Conservation (phyloP, 805 yeast genomes). For the Candida nitratophila region DNA sequence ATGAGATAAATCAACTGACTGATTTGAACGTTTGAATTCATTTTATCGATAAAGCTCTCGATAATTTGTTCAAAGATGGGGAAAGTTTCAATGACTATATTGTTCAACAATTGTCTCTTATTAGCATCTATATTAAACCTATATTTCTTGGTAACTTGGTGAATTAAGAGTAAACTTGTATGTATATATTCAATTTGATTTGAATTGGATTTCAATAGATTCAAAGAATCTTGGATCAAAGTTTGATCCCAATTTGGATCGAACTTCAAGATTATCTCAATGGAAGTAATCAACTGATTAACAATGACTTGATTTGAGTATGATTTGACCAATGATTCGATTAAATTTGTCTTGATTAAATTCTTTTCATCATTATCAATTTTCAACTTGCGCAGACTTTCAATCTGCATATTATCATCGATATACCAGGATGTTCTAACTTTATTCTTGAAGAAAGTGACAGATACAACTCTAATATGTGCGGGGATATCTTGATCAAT, state of each 20-base stretch:
- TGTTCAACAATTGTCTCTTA: constrained; percentile 42
- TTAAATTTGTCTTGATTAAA: constrained; percentile 52
- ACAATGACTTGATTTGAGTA: constrained; percentile 35
- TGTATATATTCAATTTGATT: constrained; percentile 38
- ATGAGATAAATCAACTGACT: constrained; percentile 68
- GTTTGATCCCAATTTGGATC: constrained; percentile 46
- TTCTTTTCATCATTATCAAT: constrained; percentile 50
- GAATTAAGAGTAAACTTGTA: constrained; percentile 64
- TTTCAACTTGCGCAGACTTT: constrained; percentile 14
- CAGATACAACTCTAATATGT: constrained; percentile 62
- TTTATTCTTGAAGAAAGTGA: constrained; percentile 76
- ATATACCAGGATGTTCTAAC: constrained; percentile 57
- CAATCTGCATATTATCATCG: constrained; percentile 15
- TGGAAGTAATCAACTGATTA: constrained; percentile 51
- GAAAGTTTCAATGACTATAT: constrained; percentile 48
- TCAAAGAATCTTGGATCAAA: constrained; percentile 38
- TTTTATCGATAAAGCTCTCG: constrained; percentile 30
- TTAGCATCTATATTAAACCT: constrained; percentile 59
- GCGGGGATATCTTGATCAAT: constrained; percentile 32
- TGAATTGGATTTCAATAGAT: constrained; percentile 33
- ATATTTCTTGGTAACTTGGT: constrained; percentile 62
- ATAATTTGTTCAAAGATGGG: constrained; percentile 61
- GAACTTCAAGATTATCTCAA: constrained; percentile 44
- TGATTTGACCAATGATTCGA: constrained; percentile 48
- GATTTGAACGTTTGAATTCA: constrained; percentile 24